Base-by-base conservation (phyloP, 2,329 filamentous ascomycete species). In the Cercospora sp. region DNA sequence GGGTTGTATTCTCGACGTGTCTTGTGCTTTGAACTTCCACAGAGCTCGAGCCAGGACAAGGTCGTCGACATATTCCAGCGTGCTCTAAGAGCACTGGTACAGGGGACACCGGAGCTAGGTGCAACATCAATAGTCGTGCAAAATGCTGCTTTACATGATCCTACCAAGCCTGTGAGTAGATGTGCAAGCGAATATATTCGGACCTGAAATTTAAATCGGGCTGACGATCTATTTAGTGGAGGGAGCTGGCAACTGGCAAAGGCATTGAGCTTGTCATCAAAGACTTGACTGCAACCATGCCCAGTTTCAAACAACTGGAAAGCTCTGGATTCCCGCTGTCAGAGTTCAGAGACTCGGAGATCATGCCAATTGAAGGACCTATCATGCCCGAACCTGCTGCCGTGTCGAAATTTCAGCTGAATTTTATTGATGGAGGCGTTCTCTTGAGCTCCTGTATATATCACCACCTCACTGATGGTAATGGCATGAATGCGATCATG, bases 401-500 rank as follows among this genome's bases (percentile, higher is more conserved):
- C 12, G 60, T 63, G 28, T 65, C 71, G 13, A 64, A 67, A 16
- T 68, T 70, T 20, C 72, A 72, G 66, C 59, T 69, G 9, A 72
- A 36, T 40, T 62, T 72, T 31, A 72, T 72, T 48, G 66, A 71
- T 31, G 72, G 70, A 1, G 72, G 70, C 7, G 66, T 69, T 5
- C 63, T 73, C 13, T 40, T 73, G n/a, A 69, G 64, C 60, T 64
- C 70, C 5, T 73, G 72, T 55, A 63, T 73, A 23, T 72, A 69
- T 31, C 70, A 73, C 31, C 69, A 67, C 55, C 53, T 73, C 40
- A 68, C 70, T 7, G 71, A 73, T 18, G 70, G 69, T 0, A 72
- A 72, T 45, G 68, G 70, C 20, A 73, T 73, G 70, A 73, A 73
- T 64, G 69, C 67, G 3, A 69, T 72, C 59, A 70, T 65, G 12